Percentiles rank a stretch among this genome's conserved stretches.
These are phyloP conservation scores for Dothideomycetes sp. DNA, from an alignment of 2,329 filamentous ascomycete species.

Conservation along the genomic window DNA sequence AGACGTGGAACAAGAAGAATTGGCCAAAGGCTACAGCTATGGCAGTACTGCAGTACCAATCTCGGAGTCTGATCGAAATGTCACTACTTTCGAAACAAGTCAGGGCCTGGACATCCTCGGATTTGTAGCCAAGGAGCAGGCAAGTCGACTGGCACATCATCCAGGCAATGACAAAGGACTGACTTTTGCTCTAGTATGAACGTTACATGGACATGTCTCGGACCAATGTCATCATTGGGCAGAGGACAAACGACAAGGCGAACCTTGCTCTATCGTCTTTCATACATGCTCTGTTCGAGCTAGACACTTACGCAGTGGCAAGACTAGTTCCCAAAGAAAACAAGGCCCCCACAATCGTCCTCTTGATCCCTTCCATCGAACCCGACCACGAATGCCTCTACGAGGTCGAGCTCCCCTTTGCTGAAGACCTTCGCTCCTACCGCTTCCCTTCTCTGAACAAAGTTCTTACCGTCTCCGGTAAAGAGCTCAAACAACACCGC, in stretches of 20 bases:
- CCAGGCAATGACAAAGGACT: background rate
- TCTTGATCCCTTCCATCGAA: conserved; percentile 73
- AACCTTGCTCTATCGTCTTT: conserved; percentile 78
- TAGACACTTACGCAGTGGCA: conserved; percentile 77
- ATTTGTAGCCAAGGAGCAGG: conserved; percentile 65
- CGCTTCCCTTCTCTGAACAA: conserved; percentile 83
- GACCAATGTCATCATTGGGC: conserved; percentile 64
- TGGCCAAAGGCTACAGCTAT: conserved; percentile 92
- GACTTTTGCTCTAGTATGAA: conserved; percentile 45
- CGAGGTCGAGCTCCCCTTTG: conserved; percentile 83
- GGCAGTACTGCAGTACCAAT: conserved; percentile 87
- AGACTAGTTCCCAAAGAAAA: conserved; percentile 76
- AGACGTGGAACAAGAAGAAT: conserved; percentile 68
- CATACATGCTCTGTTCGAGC: conserved; percentile 74
- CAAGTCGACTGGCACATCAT: conserved; percentile 24
- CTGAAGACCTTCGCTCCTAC: conserved; percentile 84
- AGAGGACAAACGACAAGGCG: conserved; percentile 70
- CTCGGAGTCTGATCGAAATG: conserved; percentile 71
- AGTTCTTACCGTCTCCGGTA: conserved; percentile 78
- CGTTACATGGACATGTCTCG: conserved; percentile 79
- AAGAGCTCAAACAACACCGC: conserved; percentile 68
- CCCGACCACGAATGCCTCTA: conserved; percentile 73
- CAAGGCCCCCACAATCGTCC: conserved; percentile 63
- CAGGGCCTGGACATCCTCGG: conserved; percentile 74
- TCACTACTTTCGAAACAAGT: conserved; percentile 74